Evolutionary conservation across 176 grass and related monocot species (phyloP).

Genomic region (Eremochloa ophiuroides): DNA sequence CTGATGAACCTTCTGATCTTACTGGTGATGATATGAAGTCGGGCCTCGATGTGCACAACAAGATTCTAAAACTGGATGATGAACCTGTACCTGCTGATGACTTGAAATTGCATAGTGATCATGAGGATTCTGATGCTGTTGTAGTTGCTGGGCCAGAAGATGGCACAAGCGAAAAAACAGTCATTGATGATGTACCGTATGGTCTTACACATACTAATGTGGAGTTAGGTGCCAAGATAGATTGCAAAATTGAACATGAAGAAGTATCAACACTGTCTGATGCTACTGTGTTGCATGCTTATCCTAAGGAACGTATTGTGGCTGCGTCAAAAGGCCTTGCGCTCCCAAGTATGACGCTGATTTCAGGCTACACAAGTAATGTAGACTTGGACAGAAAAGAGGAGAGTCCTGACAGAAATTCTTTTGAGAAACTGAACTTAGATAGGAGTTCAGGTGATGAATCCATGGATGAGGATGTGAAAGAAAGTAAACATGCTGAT

Average conservation of each 20-base stretch:
- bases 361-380: slow-evolving; percentile 51
- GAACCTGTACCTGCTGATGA: slow-evolving; percentile 2
- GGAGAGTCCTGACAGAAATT: slow-evolving; percentile 50
- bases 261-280: not conserved
- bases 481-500: slow-evolving; percentile 65
- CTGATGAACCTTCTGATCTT: slow-evolving; percentile 20
- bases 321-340: not conserved
- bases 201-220: not conserved
- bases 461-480: slow-evolving; percentile 91
- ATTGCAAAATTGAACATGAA: slow-evolving; percentile 6
- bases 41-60: slow-evolving; percentile 13
- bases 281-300: not conserved
- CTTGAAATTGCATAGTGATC: not conserved
- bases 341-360: slow-evolving; percentile 29
- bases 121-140: too few relatives aligned
- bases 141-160: too few relatives aligned
- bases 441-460: slow-evolving; percentile 98
- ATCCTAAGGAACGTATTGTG: not conserved
- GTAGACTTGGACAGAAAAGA: slow-evolving; percentile 54
- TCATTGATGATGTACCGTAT: not conserved
- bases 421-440: slow-evolving; percentile 92
- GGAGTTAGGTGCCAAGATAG: slow-evolving; percentile 14
- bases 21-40: slow-evolving; percentile 10
- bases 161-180: not conserved
- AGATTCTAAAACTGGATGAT: slow-evolving; percentile 34